These are phyloP conservation scores for Colletotrichum cuscutae DNA, from an alignment of 2,329 filamentous ascomycete genomes.

Conservation along the genomic window DNA sequence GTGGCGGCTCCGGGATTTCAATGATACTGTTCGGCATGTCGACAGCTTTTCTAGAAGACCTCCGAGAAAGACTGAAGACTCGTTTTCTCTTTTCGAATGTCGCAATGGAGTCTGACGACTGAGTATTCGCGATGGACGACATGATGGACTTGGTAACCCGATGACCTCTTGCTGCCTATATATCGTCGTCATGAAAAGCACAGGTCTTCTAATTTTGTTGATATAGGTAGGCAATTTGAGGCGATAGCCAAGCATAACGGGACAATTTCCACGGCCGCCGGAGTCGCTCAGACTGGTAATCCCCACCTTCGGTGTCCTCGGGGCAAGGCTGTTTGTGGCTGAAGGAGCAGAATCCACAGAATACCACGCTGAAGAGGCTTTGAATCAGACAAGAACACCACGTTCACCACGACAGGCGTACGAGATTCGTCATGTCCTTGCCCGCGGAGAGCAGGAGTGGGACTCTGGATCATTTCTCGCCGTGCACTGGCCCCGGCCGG, in stretches of 20 bases:
- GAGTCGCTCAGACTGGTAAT: neutral
- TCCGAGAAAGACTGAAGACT: constrained; percentile 16
- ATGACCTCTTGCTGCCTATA: neutral
- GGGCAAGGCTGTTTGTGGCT: neutral
- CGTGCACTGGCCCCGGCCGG: neutral
- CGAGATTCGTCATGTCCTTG: neutral
- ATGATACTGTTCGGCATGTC: constrained; percentile 40
- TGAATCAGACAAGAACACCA: neutral
- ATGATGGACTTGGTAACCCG: neutral
- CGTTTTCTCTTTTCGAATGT: constrained; percentile 4
- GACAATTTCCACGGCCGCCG: neutral
- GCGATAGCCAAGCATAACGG: neutral
- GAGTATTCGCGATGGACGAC: neutral
- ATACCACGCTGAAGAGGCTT: neutral
- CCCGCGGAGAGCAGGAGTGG: neutral
- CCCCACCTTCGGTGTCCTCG: neutral
- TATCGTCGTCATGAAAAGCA: neutral
- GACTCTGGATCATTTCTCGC: neutral
- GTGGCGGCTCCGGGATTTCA: constrained; percentile 57
- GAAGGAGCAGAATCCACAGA: neutral
- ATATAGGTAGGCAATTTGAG: neutral
- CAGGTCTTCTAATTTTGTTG: neutral
- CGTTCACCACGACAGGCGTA: neutral
- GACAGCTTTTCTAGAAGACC: constrained; percentile 7
- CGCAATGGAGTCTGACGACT: neutral